Evolutionary conservation across 495 filamentous ascomycete species (phyloP), one percentile per base, ranked within the genome.

Genomic region (Penicillium coprophilum): DNA sequence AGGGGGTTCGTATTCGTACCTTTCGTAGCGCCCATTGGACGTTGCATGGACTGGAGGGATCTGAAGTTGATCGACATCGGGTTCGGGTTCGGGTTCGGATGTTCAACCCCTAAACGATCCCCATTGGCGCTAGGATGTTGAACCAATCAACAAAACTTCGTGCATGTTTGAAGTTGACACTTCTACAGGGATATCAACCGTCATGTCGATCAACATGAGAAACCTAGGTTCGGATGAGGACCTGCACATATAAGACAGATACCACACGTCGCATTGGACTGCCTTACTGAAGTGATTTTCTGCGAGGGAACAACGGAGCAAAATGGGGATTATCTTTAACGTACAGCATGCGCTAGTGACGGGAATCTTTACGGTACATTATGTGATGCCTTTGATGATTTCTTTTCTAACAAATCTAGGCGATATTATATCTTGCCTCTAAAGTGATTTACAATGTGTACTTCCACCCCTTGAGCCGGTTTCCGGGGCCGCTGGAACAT

Each of bases 401-500:
- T 39, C 34, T 3, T 20, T n/a, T 30, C 48, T 50, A 34, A 50
- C 13, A 4, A 15, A 3, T 24, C 2, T 12, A 50, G 48, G 48
- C 20, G 3, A 40, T 52, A n/a, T 19, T 45, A 12, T 58, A 58
- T 32, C 17, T 50, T 19, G 27, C 36, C 30, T 28, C 31, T 9
- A 48, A 39, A 13, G 50, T 39, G 4, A 46, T 80, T 28, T 81
- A 81, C 54, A 74, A 76, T 53, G 56, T 81, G 41, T 72, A 63
- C 58, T 63, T 80, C 19, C 77, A 80, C 59, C 79, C 79, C 2
- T 72, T 82, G 17, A 46, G 53, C 11, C 47, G 46, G 27, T 77
- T 69, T 58, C 78, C 80, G 2, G 80, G 79, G 6, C 80, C 80
- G 11, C 12, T 51, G 9, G 20, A 12, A 19, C 36, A 41, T 36